A percentile compares a stretch with the other conserved stretches of the same genome.
Evolutionary conservation across 1,284 basidiomycete species (phyloP).

Genomic region (Pyrrhoderma noxium): DNA sequence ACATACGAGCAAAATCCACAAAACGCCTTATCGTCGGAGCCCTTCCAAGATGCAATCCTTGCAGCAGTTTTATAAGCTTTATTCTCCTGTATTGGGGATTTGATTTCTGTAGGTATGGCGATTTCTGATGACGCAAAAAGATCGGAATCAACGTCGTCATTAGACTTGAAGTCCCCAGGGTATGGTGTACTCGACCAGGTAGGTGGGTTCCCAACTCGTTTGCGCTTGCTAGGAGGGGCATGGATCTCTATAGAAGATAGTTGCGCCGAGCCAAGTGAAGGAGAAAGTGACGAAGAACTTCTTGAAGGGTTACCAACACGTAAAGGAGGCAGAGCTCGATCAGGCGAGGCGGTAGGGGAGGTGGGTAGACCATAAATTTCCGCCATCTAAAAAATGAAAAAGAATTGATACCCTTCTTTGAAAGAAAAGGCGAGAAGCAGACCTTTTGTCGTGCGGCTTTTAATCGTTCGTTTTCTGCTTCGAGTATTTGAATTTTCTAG

Average conservation of each 20-base stretch:
- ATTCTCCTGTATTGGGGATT: slow-evolving; percentile 1
- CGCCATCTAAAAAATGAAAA: slow-evolving; percentile 9
- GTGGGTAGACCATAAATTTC: slow-evolving; percentile 13
- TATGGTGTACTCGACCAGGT: too few relatives aligned
- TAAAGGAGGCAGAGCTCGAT: slow-evolving; percentile 3
- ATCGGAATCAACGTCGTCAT: too few relatives aligned
- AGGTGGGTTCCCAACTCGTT: not conserved
- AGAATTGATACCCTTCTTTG: not conserved
- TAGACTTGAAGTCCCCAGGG: too few relatives aligned
- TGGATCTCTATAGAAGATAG: not conserved
- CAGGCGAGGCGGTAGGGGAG: slow-evolving; percentile 4
- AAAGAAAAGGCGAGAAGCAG: not conserved
- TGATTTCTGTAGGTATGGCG: too few relatives aligned
- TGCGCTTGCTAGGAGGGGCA: slow-evolving; percentile 8
- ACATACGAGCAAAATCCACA: slow-evolving; percentile 15
- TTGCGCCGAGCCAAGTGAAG: not conserved
- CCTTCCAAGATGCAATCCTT: slow-evolving; percentile 8
- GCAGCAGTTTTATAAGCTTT: not conserved
- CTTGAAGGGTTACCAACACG: not conserved
- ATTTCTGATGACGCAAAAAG: too few relatives aligned
- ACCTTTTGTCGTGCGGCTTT: slow-evolving; percentile 10
- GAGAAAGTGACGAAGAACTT: slow-evolving; percentile 8
- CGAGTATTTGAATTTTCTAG: slow-evolving; percentile 1
- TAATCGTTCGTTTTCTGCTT: slow-evolving; percentile 2
- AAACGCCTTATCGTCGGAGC: not conserved